A percentile compares a stretch with the other conserved stretches of the same genome.
Evolutionary conservation across 2,329 filamentous ascomycete species (phyloP).

Genomic region (Lachnellula occidentalis): DNA sequence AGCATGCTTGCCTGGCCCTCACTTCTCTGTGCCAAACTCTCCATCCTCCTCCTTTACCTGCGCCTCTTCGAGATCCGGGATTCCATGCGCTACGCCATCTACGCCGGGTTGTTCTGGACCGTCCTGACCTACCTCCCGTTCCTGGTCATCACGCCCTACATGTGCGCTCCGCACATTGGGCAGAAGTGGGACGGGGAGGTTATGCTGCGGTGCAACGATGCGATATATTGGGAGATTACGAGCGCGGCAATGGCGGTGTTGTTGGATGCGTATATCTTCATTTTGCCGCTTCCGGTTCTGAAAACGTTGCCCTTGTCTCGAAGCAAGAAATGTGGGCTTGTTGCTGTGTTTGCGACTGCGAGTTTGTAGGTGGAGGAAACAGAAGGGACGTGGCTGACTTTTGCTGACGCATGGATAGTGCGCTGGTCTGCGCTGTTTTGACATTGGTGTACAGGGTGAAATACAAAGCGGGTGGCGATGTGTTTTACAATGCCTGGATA

Average conservation of each 20-base stretch:
- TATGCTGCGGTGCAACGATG: neutral
- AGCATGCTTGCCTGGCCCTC: slow-evolving; percentile 1
- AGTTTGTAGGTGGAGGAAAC: slow-evolving; percentile 28
- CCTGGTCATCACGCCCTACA: neutral
- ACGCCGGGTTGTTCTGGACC: slow-evolving; percentile 3
- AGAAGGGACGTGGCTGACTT: neutral
- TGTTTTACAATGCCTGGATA: neutral
- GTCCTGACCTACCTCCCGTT: slow-evolving; percentile 1
- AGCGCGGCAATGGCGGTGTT: neutral
- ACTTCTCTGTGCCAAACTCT: slow-evolving; percentile 6
- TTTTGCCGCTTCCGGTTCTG: slow-evolving; percentile 2
- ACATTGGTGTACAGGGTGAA: slow-evolving; percentile 3
- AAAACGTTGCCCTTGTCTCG: neutral
- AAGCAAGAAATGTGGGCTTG: slow-evolving; percentile 44
- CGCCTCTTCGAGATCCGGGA: slow-evolving; percentile 1
- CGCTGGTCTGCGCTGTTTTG: slow-evolving; percentile 2
- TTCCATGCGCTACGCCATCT: slow-evolving; percentile 1
- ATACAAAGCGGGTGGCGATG: neutral
- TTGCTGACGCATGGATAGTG: neutral
- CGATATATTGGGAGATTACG: slow-evolving; percentile 1
- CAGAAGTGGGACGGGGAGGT: neutral
- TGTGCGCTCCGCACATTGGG: slow-evolving; percentile 5
- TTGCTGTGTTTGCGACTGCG: slow-evolving; percentile 32
- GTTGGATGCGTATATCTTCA: slow-evolving; percentile 7
- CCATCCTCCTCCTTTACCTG: slow-evolving; percentile 10